Evolutionary conservation across 257 asterid genomes (phyloP), one percentile per base, ranked within the genome.

Genomic region (Thymus quinquecostatus): DNA sequence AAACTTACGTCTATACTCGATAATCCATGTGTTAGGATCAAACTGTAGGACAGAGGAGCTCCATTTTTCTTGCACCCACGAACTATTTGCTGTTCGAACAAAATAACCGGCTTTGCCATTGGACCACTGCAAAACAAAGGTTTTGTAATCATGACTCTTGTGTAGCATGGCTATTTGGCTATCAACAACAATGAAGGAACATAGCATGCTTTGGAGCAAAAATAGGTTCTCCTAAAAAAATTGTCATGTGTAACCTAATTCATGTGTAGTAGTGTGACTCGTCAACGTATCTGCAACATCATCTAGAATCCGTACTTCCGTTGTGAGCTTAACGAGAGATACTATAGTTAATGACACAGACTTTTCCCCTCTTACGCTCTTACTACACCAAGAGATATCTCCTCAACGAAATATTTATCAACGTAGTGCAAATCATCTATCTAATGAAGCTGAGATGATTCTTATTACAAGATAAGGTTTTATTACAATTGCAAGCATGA

Each of bases 1-100:
- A 60, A 83, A 73, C 45, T 85, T 74, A 50, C 34, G 86, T 69
- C 67, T 79, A 76, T 94, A 87, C 78, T 94, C 97, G 28, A 91
- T 69, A 29, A 94, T 82, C 99, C 99, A 94, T 34, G 99, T 94
- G 38, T 86, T 82, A 0, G 92, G 86, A 80, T 91, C 97, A 27
- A 91, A 70, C 55, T 89, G 97, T 67, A 91, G 88, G 1, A 81
- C 86, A 0, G 92, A 86, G 21, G 90, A 84, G 66, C 87, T 81
- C 99, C 97, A 94, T 76, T 80, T 86, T 76, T 57, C 74, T 69
- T 78, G 94, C 8, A 51, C 72, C 99, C 97, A 91, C 11, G 95
- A 87, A 82, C 88, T 80, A 49, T 83, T 89, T 4, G 76, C 70
- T 60, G 40, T 30, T 47, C 86, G 57, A 34, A 84, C 66, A 48